Percentiles rank a stretch among this genome's conserved stretches.
phyloP scores from a whole-genome alignment of 2,329 filamentous ascomycete genomes.

The Ascochyta lentis region DNA sequence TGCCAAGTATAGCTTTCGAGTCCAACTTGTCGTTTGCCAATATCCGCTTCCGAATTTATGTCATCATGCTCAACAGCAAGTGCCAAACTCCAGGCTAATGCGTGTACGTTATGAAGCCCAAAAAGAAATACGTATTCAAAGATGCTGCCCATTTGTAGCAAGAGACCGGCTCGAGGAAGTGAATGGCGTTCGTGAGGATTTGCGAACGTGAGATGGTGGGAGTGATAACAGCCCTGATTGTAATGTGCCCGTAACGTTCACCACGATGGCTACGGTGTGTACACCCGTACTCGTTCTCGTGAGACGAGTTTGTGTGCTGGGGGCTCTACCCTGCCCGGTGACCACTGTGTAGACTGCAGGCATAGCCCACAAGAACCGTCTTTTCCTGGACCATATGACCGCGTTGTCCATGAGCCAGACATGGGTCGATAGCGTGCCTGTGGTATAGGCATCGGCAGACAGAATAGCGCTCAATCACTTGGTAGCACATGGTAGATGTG shows the following conservation, averaged over 20 bases:
- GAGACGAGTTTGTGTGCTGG: slow-evolving; percentile 26
- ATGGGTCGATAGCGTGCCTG: slow-evolving; percentile 84
- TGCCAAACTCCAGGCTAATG: slow-evolving; percentile 39
- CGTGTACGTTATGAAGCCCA: slow-evolving; percentile 15
- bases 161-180: slow-evolving; percentile 35
- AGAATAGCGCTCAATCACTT: slow-evolving; percentile 83
- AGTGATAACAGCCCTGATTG: slow-evolving; percentile 11
- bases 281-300: slow-evolving; percentile 41
- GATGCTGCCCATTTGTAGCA: slow-evolving; percentile 20
- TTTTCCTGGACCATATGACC: slow-evolving; percentile 76
- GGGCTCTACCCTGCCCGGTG: slow-evolving; percentile 27
- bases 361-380: slow-evolving; percentile 82
- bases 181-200: slow-evolving; percentile 13
- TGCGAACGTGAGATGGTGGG: background rate
- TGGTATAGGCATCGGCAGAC: slow-evolving; percentile 90
- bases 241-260: background rate
- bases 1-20: slow-evolving; percentile 20
- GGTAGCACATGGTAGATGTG: slow-evolving; percentile 74
- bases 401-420: slow-evolving; percentile 74
- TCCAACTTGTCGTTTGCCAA: slow-evolving; percentile 18
- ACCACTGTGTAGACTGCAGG: slow-evolving; percentile 66
- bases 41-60: slow-evolving; percentile 19
- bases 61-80: slow-evolving; percentile 15
- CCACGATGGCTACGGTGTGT: slow-evolving; percentile 23
- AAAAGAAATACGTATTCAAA: slow-evolving; percentile 15